Percentiles rank a stretch among this genome's conserved stretches.
These are phyloP conservation scores for Suillus brevipes DNA, from an alignment of 768 basidiomycete species.

Conservation along the genomic window DNA sequence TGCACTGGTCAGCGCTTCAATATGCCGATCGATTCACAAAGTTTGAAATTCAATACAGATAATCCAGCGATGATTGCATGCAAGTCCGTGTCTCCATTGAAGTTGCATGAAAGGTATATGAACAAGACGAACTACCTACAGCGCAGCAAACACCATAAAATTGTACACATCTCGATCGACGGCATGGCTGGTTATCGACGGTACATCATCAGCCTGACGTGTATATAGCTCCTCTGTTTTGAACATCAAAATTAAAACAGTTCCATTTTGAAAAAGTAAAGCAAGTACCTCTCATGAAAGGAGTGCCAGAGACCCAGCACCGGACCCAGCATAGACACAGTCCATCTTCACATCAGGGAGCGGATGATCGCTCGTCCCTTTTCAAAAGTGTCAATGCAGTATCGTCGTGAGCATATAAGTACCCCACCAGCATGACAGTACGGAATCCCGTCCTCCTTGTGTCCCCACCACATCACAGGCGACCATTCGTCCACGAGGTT, in stretches of 20 bases:
- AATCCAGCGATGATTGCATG: slow-evolving; percentile 98
- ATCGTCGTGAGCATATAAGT: neutral
- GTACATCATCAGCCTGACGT: neutral
- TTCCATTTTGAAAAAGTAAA: neutral
- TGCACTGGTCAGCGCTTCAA: slow-evolving; percentile 61
- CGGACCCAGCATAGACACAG: slow-evolving; percentile 17
- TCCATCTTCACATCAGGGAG: slow-evolving; percentile 24
- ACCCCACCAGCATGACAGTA: slow-evolving; percentile 22
- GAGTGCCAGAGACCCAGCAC: neutral
- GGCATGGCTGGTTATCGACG: no score
- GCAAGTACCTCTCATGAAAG: neutral
- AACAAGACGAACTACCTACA: no score
- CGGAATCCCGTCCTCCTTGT: slow-evolving; percentile 15
- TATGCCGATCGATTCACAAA: neutral
- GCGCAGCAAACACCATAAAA: no score
- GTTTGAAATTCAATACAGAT: slow-evolving; percentile 45
- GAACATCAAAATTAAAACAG: no score
- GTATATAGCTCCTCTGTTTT: no score
- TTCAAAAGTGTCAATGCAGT: neutral
- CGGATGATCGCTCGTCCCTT: slow-evolving; percentile 10
- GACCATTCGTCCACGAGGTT: slow-evolving; percentile 39
- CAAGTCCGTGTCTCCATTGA: no score
- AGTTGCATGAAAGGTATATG: no score
- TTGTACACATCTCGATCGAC: no score
- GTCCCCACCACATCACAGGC: slow-evolving; percentile 33